These are phyloP conservation scores for Leccinum obscurum DNA, from an alignment of 768 basidiomycete genomes.

Conservation along the genomic window DNA sequence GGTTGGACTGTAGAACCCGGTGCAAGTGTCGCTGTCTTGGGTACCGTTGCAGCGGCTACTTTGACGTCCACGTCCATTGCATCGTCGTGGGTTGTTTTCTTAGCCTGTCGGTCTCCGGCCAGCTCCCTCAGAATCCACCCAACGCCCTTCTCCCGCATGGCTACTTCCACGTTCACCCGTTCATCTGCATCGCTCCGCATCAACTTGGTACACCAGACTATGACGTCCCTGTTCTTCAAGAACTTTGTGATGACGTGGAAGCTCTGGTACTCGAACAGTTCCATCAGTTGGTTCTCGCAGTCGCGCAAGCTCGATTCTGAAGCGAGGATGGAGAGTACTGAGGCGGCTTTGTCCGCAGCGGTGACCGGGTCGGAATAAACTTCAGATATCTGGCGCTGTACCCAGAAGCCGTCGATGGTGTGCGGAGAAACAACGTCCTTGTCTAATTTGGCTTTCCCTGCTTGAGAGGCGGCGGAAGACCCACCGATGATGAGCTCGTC, in stretches of 20 bases:
- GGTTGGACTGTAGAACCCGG: constrained; percentile 89
- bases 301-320: constrained; percentile 89
- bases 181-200: constrained; percentile 88
- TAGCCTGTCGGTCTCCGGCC: constrained; percentile 73
- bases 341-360: constrained; percentile 85
- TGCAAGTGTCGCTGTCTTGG: constrained; percentile 82
- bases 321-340: constrained; percentile 80
- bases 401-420: constrained; percentile 96
- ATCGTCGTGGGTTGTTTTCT: constrained; percentile 45
- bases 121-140: constrained; percentile 95
- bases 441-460: constrained; percentile 55
- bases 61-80: constrained; percentile 82
- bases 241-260: constrained; percentile 90
- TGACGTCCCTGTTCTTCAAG: constrained; percentile 91
- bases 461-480: constrained; percentile 49
- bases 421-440: constrained; percentile 87
- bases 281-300: constrained; percentile 95
- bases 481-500: constrained; percentile 83
- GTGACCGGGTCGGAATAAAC: constrained; percentile 94
- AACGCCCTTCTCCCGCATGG: constrained; percentile 96
- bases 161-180: constrained; percentile 91
- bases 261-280: constrained; percentile 90
- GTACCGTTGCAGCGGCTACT: constrained; percentile 45
- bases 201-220: constrained; percentile 98
- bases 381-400: constrained; percentile 90